Base-by-base conservation (phyloP, 1,139 yeast species). In the Hemisphaericaspora xylanilytica region DNA sequence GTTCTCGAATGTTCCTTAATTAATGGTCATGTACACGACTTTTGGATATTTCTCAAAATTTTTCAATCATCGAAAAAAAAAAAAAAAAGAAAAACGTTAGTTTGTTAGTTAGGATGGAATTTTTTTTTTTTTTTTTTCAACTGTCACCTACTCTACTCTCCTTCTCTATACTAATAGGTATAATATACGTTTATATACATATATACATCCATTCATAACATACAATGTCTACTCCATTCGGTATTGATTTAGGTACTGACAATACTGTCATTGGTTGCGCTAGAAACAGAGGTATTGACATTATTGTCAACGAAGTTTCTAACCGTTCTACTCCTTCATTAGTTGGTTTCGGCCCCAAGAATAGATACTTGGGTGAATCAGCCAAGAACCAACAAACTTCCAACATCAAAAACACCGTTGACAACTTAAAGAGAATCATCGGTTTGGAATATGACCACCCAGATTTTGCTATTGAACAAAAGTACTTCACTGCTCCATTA, bases 381-480 rank as follows among this genome's bases (percentile, higher is more conserved):
- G 98, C 95, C 57, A 90, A 89, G 78, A 85, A 89, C 53, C 96
- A 90, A 69, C 97, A 92, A 71, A 87, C 90, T 45, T 87, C 97
- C 46, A 92, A 92, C 75, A 75, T 92, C 58, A 92, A 90, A 71
- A 94, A 94, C 77, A 90, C 98, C 24, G 95, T 89, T 47, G 95
- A 90, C 52, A 89, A 92, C 64, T 71, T 92, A 66, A 90, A 90
- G 77, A 82, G 98, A 70, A 77, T 92, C 48, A 72, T 92, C 54
- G 97, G 97, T 48, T 76, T 92, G 56, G 70, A 77, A 51, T 75
- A 70, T 58, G 66, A 71, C 46, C 95, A 92, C 62, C 90, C 95
- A 46, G 95, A 87, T 58, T 76, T 87, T 46, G 80, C 72, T 48
- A 67, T 67, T 47, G 98, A 92, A 73, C 67, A 81, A 67, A 73